These are phyloP conservation scores for Eucalyptus coolabah DNA, from an alignment of 345 rosid species.

Conservation along the genomic window DNA sequence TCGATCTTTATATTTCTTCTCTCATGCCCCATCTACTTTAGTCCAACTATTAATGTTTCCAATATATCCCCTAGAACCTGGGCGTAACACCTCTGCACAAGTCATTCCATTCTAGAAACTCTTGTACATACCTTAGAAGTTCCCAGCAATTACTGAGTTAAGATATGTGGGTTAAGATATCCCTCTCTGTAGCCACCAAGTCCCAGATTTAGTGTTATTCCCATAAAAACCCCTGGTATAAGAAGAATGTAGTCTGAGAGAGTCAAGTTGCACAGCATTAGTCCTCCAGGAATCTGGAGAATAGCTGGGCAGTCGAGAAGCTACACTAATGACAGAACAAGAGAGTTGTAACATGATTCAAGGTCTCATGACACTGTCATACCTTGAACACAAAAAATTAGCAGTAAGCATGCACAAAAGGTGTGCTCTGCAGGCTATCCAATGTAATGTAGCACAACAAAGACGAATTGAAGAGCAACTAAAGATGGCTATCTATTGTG, in stretches of 20 bases:
- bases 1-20: background rate
- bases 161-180: background rate
- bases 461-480: background rate
- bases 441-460: background rate
- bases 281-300: background rate
- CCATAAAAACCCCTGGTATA: background rate
- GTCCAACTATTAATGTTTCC: background rate
- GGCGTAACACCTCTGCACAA: background rate
- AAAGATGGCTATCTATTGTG: background rate
- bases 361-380: background rate
- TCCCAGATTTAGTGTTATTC: background rate
- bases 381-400: background rate
- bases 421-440: background rate
- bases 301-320: background rate
- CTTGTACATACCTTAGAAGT: background rate
- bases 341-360: background rate
- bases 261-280: background rate
- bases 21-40: background rate
- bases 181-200: background rate
- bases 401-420: background rate
- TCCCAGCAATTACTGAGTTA: background rate
- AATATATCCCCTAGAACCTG: background rate
- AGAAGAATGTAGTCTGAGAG: background rate
- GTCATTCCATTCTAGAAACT: background rate
- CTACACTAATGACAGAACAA: background rate